Base-by-base conservation (phyloP, 1,284 basidiomycete species). In the Tremellales sp. region DNA sequence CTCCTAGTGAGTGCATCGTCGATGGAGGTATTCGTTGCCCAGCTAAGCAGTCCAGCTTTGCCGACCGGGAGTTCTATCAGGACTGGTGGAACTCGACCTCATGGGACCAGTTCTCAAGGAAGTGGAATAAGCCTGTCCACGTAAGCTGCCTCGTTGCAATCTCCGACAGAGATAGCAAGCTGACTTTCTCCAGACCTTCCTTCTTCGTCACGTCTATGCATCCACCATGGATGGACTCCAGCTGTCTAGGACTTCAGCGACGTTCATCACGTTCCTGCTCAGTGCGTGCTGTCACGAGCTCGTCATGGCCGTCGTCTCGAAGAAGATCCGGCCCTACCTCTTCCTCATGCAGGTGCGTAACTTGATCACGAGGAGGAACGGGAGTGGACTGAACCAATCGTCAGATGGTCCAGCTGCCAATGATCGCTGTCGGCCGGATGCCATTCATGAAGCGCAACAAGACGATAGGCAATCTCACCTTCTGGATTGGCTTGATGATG, bases 81-180 rank as follows among this genome's bases (percentile, higher is more conserved):
- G 93, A 97, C 69, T 97, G 91, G 88, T 97, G 94, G 94, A 98
- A 97, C 75, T 89, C 89, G 1, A 91, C 87, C 0, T 87, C 87
- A 2, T 94, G 89, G 86, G 96, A 97, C 66, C 90, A 97, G 70
- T 98, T 96, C 73, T 86, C 89, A 5, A 84, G 92, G 43, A 92
- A 93, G 75, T 96, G 92, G 92, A 96, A 96, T 76, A 89, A 87
- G 61, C 76, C 77, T 2, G 76, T 75, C 1, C 72, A 76, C 51
- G 67, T 69, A 44, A 45, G 67, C 61, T 10, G n/a, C 33, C n/a
- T 12, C 24, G n/a, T 39, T 31, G 22, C 26, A 15, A 15, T n/a
- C n/a, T 45, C 36, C 26, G 22, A 26, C 6, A 36, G 33, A 36
- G 33, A 21, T 39, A 24, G 2, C 21, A 12, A 27, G 41, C 43